Evolutionary conservation across 768 basidiomycete genomes (phyloP).

Genomic region (Boletus rubroflammeus): DNA sequence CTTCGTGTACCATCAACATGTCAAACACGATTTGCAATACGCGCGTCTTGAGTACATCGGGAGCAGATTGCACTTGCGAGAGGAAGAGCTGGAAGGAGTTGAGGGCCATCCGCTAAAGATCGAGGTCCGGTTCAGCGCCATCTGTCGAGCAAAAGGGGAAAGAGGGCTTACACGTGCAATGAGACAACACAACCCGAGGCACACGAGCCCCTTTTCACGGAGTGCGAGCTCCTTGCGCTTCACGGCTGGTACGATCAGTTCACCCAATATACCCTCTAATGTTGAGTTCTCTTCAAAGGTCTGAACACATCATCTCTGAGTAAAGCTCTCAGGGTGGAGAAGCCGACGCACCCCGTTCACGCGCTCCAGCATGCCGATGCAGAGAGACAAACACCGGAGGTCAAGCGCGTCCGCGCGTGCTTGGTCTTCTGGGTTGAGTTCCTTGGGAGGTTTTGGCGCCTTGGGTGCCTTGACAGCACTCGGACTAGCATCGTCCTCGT

Average conservation of each 20-base stretch:
- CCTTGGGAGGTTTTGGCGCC: constrained; percentile 28
- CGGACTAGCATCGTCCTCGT: constrained; percentile 1
- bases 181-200: constrained; percentile 69
- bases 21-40: constrained; percentile 85
- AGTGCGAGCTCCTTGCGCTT: constrained; percentile 76
- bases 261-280: constrained; percentile 63
- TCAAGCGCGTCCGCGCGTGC: constrained; percentile 60
- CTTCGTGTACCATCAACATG: constrained; percentile 80
- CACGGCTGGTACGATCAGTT: constrained; percentile 89
- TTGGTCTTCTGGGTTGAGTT: constrained; percentile 58
- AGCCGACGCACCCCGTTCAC: constrained; percentile 67
- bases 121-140: neutral
- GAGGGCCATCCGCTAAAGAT: constrained; percentile 28
- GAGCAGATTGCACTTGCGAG: constrained; percentile 63
- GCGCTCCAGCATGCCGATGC: constrained; percentile 81
- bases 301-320: constrained; percentile 22
- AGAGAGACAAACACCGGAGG: constrained; percentile 69
- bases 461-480: constrained; percentile 14
- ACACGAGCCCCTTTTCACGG: constrained; percentile 62
- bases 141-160: neutral
- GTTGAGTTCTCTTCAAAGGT: constrained; percentile 67
- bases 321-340: neutral
- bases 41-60: constrained; percentile 61
- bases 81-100: constrained; percentile 78
- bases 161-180: constrained; percentile 48